Conservation (phyloP, 306 rosid species). For the Trifolium subterraneum region DNA sequence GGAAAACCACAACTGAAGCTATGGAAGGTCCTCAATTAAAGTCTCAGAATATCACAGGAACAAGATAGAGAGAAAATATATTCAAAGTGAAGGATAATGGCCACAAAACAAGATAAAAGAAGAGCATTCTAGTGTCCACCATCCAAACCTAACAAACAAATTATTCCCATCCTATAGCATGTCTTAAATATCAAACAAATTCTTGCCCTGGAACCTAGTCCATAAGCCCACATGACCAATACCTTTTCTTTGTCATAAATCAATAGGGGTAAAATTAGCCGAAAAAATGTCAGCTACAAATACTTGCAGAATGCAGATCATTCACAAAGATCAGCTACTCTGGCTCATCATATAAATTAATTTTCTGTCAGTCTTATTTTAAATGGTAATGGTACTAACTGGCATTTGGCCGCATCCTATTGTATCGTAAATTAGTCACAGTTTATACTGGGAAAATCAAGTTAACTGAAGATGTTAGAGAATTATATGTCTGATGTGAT, state of each 20-base stretch:
- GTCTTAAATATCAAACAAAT: slow-evolving; percentile 6
- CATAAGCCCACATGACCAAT: background rate
- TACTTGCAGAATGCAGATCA: slow-evolving; percentile 20
- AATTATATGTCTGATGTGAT: background rate
- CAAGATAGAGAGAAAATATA: background rate
- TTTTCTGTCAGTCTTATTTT: background rate
- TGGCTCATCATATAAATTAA: background rate
- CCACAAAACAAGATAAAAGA: slow-evolving; percentile 5
- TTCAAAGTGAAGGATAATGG: background rate
- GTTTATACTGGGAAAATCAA: background rate
- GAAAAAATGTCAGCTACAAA: background rate
- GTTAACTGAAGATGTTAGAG: background rate
- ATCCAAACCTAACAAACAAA: slow-evolving; percentile 12
- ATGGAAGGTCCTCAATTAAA: slow-evolving; percentile 1
- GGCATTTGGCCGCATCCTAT: slow-evolving; percentile 8
- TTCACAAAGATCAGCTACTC: slow-evolving; percentile 23
- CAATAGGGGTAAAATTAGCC: background rate
- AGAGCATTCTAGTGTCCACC: slow-evolving; percentile 2
- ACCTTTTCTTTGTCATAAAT: slow-evolving; percentile 22
- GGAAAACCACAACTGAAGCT: background rate
- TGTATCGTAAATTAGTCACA: background rate
- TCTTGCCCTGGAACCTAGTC: slow-evolving; percentile 4
- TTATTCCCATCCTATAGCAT: background rate
- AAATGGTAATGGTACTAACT: background rate
- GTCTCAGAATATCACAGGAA: background rate